Conservation (phyloP, 2,329 filamentous ascomycete species). For the Immersiporthe knoxdaviesiana region DNA sequence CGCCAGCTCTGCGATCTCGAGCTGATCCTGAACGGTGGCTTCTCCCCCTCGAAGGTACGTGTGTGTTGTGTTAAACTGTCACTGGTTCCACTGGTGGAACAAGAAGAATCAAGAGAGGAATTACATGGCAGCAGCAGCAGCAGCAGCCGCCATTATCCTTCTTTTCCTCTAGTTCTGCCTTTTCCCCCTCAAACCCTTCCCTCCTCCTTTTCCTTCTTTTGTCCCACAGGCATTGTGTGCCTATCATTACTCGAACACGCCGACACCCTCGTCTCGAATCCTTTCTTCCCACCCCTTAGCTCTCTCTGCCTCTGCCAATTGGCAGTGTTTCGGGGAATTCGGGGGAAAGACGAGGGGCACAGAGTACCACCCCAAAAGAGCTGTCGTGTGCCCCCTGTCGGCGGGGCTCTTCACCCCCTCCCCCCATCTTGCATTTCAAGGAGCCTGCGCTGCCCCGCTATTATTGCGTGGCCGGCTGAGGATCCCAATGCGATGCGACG, state of each 20-base stretch:
- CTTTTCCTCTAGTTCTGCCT: no score
- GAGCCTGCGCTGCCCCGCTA: slow-evolving; percentile 22
- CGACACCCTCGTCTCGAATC: neutral
- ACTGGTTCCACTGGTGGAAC: neutral
- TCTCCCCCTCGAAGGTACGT: slow-evolving; percentile 92
- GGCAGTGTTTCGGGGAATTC: slow-evolving; percentile 9
- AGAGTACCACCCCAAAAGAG: neutral
- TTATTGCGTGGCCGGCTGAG: slow-evolving; percentile 15
- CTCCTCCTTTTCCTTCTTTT: neutral
- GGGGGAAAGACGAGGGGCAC: slow-evolving; percentile 15
- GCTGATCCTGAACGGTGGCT: slow-evolving; percentile 94
- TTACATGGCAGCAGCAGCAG: no score
- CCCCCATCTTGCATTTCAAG: slow-evolving; percentile 13
- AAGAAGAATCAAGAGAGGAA: neutral
- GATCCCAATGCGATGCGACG: slow-evolving; percentile 13
- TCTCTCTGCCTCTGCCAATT: slow-evolving; percentile 1
- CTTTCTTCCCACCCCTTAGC: neutral
- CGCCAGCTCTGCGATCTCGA: slow-evolving; percentile 97
- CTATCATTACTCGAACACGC: neutral
- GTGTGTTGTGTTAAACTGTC: no score
- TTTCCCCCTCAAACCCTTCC: neutral
- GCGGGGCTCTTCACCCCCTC: no score
- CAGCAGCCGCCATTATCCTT: no score
- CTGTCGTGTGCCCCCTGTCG: slow-evolving; percentile 12
- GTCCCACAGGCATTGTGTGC: neutral